Conservation (phyloP, 2,329 filamentous ascomycete species). For the Coniosporium uncinatum region DNA sequence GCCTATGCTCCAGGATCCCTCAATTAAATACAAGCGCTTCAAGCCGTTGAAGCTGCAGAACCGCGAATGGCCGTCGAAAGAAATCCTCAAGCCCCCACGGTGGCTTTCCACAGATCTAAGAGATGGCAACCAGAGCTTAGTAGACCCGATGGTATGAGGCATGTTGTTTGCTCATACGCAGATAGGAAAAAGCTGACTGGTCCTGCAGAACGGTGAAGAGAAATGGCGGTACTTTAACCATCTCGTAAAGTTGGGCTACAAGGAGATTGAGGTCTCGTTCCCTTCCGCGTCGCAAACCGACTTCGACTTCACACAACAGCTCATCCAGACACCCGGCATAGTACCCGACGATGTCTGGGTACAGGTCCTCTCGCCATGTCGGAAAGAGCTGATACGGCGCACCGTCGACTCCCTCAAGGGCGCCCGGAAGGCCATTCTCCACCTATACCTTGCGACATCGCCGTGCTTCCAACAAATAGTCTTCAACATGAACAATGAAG, state of each 20-base stretch:
- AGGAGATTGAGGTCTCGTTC: constrained; percentile 96
- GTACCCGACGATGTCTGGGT: constrained; percentile 88
- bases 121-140: constrained; percentile 91
- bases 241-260: constrained; percentile 89
- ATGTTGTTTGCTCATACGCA: background rate
- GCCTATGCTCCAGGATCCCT: constrained; percentile 65
- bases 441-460: constrained; percentile 94
- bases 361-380: constrained; percentile 89
- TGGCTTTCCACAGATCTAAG: constrained; percentile 88
- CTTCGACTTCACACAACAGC: constrained; percentile 86
- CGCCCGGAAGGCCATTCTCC: constrained; percentile 88
- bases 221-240: constrained; percentile 96
- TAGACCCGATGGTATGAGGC: constrained; percentile 76
- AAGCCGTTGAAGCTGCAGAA: constrained; percentile 60
- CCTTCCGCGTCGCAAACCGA: constrained; percentile 93
- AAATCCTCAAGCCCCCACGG: constrained; percentile 76
- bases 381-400: constrained; percentile 82
- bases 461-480: constrained; percentile 92
- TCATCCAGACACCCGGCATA: constrained; percentile 79
- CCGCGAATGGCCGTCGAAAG: constrained; percentile 80
- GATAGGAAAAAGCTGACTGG: constrained; percentile 7
- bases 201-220: constrained; percentile 75
- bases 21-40: constrained; percentile 71
- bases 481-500: constrained; percentile 80
- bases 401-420: constrained; percentile 88